Base-by-base conservation (phyloP, 2,329 filamentous ascomycete species). In the Ceratocystis destructans region DNA sequence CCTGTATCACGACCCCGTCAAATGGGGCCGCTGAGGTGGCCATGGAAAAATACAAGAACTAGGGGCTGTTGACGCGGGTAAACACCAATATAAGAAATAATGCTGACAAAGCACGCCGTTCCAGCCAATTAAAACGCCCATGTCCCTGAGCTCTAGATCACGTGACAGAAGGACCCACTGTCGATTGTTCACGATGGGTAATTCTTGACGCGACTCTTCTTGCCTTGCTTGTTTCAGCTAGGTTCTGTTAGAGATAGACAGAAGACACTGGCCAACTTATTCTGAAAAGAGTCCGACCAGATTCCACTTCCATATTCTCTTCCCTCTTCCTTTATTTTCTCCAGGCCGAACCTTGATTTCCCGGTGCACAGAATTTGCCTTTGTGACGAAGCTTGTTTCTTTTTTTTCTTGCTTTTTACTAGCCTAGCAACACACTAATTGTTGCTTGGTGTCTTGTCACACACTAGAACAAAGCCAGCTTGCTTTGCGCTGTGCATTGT, bases 181-280 rank as follows among this genome's bases (percentile, higher is more conserved):
- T 65, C 33, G 45, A 31, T 62, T 59, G 64, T 65, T 45, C 59
- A 68, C 66, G 63, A 68, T 33, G 17, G 28, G 45, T 15, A 41
- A 33, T 57, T 50, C 64, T 65, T 61, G 63, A 65, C 66, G 66
- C 66, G 66, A 64, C 62, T 68, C 64, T 64, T 31, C 64, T 61
- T 48, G 64, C 53, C 22, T 41, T 53, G 48, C 22, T 53, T 63
- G 59, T 62, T 45, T 44, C 59, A 62, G 59, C 37, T 25, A 17
- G 33, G 28, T 31, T 59, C 28, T 33, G 55, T 20, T 59, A 37
- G 55, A 37, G 31, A 37, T 22, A 59, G 55, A 59, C 28, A 59
- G 55, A 59, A 31, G 33, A 33, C 55, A 31, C 22, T 12, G 28
- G 55, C 6, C 6, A 59, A 59, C 31, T 41, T n/a, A 20, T 59